A percentile compares a stretch with the other conserved stretches of the same genome.
phyloP scores from a whole-genome alignment of 2,329 filamentous ascomycete species.

The Ceratocystiopsis minuta region DNA sequence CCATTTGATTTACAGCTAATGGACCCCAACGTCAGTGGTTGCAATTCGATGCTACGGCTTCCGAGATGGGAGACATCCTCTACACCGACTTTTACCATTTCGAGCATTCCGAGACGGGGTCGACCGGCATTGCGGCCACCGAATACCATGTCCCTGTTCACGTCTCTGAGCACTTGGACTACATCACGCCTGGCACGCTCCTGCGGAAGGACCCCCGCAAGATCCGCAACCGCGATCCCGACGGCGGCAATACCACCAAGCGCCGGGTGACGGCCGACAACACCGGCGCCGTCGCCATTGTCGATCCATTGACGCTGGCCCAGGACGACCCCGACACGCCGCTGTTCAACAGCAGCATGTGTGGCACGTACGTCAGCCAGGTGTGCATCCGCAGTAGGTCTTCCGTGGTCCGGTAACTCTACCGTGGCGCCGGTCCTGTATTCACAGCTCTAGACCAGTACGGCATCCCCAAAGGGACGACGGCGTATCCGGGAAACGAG shows the following conservation, averaged over 20 bases:
- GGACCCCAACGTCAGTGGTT: no score
- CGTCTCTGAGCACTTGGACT: slow-evolving; percentile 20
- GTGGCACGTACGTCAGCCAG: not conserved
- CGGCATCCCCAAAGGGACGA: slow-evolving; percentile 21
- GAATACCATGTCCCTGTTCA: slow-evolving; percentile 22
- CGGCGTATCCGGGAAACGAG: slow-evolving; percentile 23
- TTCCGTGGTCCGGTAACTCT: slow-evolving; percentile 13
- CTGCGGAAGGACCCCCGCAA: slow-evolving; percentile 17
- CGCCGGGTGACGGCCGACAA: slow-evolving; percentile 7
- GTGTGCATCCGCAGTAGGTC: slow-evolving; percentile 11
- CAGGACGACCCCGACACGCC: no score
- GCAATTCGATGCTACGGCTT: slow-evolving; percentile 17
- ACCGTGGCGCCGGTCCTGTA: no score
- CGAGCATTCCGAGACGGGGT: slow-evolving; percentile 19
- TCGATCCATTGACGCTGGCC: no score
- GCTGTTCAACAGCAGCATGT: not conserved
- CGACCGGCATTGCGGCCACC: slow-evolving; percentile 23
- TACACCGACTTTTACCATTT: slow-evolving; percentile 34
- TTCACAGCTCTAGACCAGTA: slow-evolving; percentile 21
- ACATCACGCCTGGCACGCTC: slow-evolving; percentile 23
- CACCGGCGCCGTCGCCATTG: not conserved
- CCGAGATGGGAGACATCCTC: slow-evolving; percentile 34
- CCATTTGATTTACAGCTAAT: no score
- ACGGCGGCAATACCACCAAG: slow-evolving; percentile 12
- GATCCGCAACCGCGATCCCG: no score